Conservation (phyloP, 345 rosid genomes). For the Psidium friedrichsthalianum region DNA sequence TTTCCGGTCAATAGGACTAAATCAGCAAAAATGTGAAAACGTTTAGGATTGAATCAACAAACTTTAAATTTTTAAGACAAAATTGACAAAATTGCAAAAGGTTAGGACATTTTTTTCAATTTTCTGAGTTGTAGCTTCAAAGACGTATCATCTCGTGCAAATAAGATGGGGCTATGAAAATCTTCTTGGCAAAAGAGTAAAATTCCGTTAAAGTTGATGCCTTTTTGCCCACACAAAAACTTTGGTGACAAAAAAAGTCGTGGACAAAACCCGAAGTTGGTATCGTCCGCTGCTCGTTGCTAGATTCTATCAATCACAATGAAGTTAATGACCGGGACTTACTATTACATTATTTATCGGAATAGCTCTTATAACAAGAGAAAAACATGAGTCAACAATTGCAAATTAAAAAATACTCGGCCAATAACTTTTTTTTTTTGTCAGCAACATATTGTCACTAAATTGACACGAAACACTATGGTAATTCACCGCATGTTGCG, state of each 20-base stretch:
- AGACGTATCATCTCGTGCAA: not conserved
- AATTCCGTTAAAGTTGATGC: no score
- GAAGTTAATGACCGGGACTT: not conserved
- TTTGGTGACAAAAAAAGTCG: not conserved
- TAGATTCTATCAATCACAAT: not conserved
- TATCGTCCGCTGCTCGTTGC: not conserved
- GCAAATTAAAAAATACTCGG: not conserved
- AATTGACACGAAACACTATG: not conserved
- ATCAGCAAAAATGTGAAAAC: no score
- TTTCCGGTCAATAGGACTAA: no score
- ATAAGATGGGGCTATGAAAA: no score
- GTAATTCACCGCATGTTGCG: not conserved
- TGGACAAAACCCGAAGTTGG: not conserved
- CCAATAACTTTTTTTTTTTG: not conserved
- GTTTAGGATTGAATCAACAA: no score
- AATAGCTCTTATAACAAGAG: not conserved
- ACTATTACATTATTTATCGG: not conserved
- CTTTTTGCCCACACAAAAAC: no score
- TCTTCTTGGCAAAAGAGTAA: no score
- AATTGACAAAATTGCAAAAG: no score
- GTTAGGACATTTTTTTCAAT: no score
- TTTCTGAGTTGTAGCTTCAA: not conserved
- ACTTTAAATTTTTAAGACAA: no score
- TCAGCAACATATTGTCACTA: not conserved
- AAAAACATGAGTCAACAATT: not conserved